Base-by-base conservation (phyloP, 495 filamentous ascomycete species). In the Penicillium coprophilum region DNA sequence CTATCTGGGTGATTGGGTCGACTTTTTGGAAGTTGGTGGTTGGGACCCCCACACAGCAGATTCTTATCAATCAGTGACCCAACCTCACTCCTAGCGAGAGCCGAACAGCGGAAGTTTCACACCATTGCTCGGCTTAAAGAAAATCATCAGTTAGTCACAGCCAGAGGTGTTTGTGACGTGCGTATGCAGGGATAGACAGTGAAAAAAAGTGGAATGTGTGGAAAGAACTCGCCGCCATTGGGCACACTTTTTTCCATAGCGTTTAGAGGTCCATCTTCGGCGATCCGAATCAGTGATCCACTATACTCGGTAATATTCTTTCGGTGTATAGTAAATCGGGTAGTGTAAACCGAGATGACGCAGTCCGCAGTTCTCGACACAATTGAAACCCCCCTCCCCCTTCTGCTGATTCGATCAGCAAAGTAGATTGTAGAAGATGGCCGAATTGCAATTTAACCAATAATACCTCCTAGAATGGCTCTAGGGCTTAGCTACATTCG, bases 21-120 rank as follows among this genome's bases (percentile, higher is more conserved):
- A 1, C 11, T 12, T n/a, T 46, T 41, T n/a, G 28, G 20, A 28
- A 28, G 20, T 49, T 15, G 15, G 50, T 43, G n/a, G 40, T 53
- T 48, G 15, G 6, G 9, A 13, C 32, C 46, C 39, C 58, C 46
- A 39, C 50, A 58, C 6, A 45, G 32, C 38, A 53, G 49, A 41
- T 55, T 59, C 60, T 68, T 68, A 68, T 68, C 66, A 68, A 68
- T 66, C 66, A 68, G 63, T 66, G 19, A 20, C 30, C 28, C 31
- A 57, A 51, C 58, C 24, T 20, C 40, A 53, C 38, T 15, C 57
- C 57, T 53, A 52, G 28, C 28, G 38, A 58, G 32, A 38, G 55
- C 65, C 65, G 65, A 68, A 63, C 50, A 60, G 53, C 60, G 60
- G 62, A 59, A 30, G 19, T 9, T 40, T 60, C 49, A 55, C 51